These are phyloP conservation scores for Actinomortierella ambigua DNA, from an alignment of 371 early-diverging fungal genomes.

Conservation along the genomic window DNA sequence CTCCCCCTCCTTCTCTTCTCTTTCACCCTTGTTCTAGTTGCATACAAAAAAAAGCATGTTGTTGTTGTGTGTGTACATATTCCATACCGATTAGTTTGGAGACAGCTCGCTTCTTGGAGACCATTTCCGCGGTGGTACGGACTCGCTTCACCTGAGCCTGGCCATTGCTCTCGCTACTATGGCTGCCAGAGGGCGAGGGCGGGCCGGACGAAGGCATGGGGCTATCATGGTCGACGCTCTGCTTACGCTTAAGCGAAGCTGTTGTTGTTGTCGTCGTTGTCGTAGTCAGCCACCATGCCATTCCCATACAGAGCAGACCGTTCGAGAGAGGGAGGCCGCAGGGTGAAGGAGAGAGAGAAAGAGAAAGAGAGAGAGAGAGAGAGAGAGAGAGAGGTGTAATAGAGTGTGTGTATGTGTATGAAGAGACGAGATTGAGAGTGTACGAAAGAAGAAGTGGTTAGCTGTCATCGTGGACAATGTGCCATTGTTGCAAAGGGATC, in stretches of 20 bases:
- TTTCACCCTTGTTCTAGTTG: no score
- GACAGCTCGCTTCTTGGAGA: constrained; percentile 40
- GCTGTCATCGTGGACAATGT: background rate
- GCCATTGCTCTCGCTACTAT: constrained; percentile 19
- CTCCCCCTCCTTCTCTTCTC: no score
- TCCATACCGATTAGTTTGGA: constrained; percentile 44
- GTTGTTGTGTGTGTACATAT: background rate
- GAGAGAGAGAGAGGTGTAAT: background rate
- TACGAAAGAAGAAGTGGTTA: background rate
- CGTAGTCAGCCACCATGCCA: no score
- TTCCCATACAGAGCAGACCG: constrained; percentile 22
- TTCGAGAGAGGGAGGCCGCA: background rate
- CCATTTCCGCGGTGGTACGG: constrained; percentile 23
- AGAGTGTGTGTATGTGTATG: background rate
- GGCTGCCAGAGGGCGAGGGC: constrained; percentile 32
- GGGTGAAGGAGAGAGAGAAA: background rate
- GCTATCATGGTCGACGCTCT: constrained; percentile 42
- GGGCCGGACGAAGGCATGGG: constrained; percentile 46
- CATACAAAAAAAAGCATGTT: no score
- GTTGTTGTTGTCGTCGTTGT: no score
- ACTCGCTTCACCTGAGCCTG: constrained; percentile 44
- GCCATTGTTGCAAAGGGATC: no score
- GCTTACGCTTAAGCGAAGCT: constrained; percentile 44
- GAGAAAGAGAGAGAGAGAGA: background rate
- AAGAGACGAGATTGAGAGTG: background rate